Percentiles rank a stretch among this genome's conserved stretches.
These are phyloP conservation scores for Elaeagnus macrophylla DNA, from an alignment of 306 rosid species.

Conservation along the genomic window DNA sequence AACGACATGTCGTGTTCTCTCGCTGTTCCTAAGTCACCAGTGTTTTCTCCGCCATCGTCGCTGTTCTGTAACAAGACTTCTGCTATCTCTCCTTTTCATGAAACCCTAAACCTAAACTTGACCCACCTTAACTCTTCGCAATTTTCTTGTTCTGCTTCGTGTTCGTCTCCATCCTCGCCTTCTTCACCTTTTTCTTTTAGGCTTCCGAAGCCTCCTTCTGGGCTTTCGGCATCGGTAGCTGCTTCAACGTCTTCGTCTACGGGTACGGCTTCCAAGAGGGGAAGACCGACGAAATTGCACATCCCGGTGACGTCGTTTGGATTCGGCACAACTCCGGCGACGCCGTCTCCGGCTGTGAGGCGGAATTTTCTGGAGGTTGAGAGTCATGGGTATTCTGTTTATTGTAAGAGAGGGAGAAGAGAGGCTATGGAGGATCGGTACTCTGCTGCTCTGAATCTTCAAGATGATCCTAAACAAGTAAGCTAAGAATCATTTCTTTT, in stretches of 20 bases:
- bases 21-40: slow-evolving; percentile 69
- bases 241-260: slow-evolving; percentile 26
- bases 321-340: slow-evolving; percentile 33
- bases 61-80: slow-evolving; percentile 47
- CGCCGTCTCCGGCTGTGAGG: slow-evolving; percentile 35
- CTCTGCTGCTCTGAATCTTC: slow-evolving; percentile 21
- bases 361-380: slow-evolving; percentile 54
- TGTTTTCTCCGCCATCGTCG: slow-evolving; percentile 61
- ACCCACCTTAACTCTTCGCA: slow-evolving; percentile 41
- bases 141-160: slow-evolving; percentile 21
- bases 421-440: slow-evolving; percentile 32
- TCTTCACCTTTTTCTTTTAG: slow-evolving; percentile 74
- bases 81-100: slow-evolving; percentile 40
- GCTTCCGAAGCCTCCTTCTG: slow-evolving; percentile 42
- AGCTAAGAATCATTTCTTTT: not conserved
- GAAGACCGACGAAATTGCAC: slow-evolving; percentile 65
- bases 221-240: slow-evolving; percentile 16
- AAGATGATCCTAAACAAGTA: slow-evolving; percentile 36
- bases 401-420: slow-evolving; percentile 37
- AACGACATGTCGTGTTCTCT: slow-evolving; percentile 63
- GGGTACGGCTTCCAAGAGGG: slow-evolving; percentile 61
- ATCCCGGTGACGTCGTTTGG: slow-evolving; percentile 51
- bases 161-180: slow-evolving; percentile 53
- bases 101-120: slow-evolving; percentile 28
- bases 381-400: slow-evolving; percentile 52